phyloP scores from a whole-genome alignment of 768 basidiomycete genomes.

The Hirschioporus abietinus region DNA sequence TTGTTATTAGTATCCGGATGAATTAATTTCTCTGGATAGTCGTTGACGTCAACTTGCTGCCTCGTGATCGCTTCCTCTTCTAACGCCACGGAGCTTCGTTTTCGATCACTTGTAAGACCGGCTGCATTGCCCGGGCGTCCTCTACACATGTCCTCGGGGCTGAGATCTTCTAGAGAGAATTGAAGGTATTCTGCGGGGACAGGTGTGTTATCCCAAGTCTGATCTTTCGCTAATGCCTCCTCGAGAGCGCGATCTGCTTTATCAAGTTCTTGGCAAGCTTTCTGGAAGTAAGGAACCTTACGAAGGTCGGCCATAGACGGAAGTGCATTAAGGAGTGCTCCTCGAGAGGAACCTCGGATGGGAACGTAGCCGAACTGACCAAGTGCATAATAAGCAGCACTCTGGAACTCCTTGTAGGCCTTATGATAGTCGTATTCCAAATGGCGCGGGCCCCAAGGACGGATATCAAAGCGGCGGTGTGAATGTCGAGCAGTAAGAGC shows the following conservation, averaged over 20 bases:
- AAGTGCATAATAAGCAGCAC: constrained; percentile 3
- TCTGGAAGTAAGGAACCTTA: background rate
- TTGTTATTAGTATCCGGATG: background rate
- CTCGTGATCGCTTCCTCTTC: background rate
- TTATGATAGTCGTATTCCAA: constrained; percentile 3
- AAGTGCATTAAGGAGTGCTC: background rate
- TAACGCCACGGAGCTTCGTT: background rate
- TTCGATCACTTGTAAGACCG: background rate
- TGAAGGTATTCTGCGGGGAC: background rate
- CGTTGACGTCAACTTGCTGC: background rate
- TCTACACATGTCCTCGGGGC: background rate
- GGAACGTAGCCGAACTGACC: background rate
- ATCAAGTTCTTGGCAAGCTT: background rate
- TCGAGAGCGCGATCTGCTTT: background rate
- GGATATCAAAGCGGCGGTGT: background rate
- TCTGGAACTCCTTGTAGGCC: constrained; percentile 2
- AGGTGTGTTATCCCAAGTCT: constrained; percentile 2
- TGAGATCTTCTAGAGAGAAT: background rate
- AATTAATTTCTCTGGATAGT: background rate
- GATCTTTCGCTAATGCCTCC: background rate
- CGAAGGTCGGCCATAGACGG: constrained; percentile 2
- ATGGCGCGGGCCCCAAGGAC: constrained; percentile 2
- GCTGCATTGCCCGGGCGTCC: background rate
- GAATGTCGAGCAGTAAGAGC: background rate
- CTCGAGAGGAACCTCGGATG: background rate